phyloP scores from a whole-genome alignment of 192 early-diverging fungal genomes.

The Podila horticola region DNA sequence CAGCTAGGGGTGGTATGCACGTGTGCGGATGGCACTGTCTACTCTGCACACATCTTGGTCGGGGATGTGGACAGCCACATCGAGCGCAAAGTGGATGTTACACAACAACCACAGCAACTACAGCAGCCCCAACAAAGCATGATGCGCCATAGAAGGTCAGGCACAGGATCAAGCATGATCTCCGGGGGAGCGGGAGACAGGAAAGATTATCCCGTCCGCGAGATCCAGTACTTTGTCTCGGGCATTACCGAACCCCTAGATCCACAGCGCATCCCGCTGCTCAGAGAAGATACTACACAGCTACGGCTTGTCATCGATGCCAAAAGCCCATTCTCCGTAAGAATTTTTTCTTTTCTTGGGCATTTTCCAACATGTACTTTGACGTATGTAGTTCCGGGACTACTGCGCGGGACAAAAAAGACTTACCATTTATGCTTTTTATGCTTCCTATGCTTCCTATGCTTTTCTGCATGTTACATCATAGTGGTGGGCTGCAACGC shows the following conservation, averaged over 20 bases:
- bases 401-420: too few relatives aligned
- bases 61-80: slow-evolving; percentile 28
- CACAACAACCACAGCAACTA: neutral
- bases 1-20: slow-evolving; percentile 26
- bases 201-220: slow-evolving; percentile 8
- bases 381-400: too few relatives aligned
- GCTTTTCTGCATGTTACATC: neutral
- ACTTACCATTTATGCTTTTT: neutral
- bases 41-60: slow-evolving; percentile 26
- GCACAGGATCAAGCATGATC: neutral
- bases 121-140: neutral
- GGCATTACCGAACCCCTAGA: slow-evolving; percentile 42
- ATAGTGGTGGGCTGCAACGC: slow-evolving; percentile 49
- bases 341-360: neutral
- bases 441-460: neutral
- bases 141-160: neutral
- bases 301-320: slow-evolving; percentile 25
- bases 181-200: neutral
- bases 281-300: slow-evolving; percentile 41
- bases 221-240: slow-evolving; percentile 31
- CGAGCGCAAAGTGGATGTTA: neutral
- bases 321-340: slow-evolving; percentile 33
- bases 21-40: slow-evolving; percentile 35
- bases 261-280: slow-evolving; percentile 35
- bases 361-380: neutral